These are phyloP conservation scores for Yarrowia sp. DNA, from an alignment of 805 yeast genomes.

Conservation along the genomic window DNA sequence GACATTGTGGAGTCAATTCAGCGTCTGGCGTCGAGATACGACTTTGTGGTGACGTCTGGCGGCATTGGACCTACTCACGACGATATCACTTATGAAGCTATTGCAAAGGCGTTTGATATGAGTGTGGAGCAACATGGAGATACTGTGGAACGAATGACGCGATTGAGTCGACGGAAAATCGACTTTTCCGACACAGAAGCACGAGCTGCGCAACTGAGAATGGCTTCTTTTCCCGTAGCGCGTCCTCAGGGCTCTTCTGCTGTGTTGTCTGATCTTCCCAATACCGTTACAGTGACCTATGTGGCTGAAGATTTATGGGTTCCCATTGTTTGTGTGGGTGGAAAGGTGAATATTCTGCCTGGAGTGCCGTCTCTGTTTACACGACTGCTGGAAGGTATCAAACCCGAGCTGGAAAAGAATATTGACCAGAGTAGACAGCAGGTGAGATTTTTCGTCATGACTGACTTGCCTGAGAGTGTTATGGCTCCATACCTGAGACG, in stretches of 20 bases:
- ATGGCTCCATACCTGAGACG: slow-evolving; percentile 62
- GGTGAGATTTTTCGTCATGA: slow-evolving; percentile 57
- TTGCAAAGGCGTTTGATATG: slow-evolving; percentile 63
- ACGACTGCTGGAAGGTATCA: slow-evolving; percentile 48
- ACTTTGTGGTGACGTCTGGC: slow-evolving; percentile 68
- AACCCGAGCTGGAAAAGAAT: slow-evolving; percentile 42
- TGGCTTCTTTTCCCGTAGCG: slow-evolving; percentile 70
- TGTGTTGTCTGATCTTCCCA: background rate
- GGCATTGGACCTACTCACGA: slow-evolving; percentile 89
- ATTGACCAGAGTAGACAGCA: slow-evolving; percentile 42
- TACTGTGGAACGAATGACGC: slow-evolving; percentile 60
- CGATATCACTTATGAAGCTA: slow-evolving; percentile 75
- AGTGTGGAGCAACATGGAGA: slow-evolving; percentile 52
- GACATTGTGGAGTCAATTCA: slow-evolving; percentile 59
- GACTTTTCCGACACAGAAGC: slow-evolving; percentile 45
- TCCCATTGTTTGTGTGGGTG: slow-evolving; percentile 69
- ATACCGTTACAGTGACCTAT: slow-evolving; percentile 39
- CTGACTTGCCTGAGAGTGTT: slow-evolving; percentile 58
- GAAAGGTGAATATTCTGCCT: slow-evolving; percentile 69
- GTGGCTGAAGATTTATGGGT: slow-evolving; percentile 68
- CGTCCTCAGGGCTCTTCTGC: slow-evolving; percentile 25
- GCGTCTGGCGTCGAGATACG: slow-evolving; percentile 52
- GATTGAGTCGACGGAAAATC: slow-evolving; percentile 41
- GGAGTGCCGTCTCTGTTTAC: slow-evolving; percentile 79
- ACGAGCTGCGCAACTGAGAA: slow-evolving; percentile 60